Evolutionary conservation across 768 basidiomycete genomes (phyloP), one percentile per base, ranked within the genome.

Genomic region (Naematelia aurantialba): DNA sequence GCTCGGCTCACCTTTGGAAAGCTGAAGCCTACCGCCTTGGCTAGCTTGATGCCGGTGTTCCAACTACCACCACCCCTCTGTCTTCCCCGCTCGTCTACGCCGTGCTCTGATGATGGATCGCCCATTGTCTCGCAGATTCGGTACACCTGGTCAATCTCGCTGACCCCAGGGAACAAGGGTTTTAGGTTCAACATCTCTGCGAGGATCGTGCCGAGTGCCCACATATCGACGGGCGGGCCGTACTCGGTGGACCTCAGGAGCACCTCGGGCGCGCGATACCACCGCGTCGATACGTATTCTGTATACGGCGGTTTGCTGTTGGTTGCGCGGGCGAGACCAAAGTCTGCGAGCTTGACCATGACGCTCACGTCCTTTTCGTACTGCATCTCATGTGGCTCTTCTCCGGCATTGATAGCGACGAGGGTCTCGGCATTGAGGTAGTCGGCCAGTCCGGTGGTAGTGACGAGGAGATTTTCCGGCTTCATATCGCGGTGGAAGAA

Each of bases 401-500:
- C 52, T 12, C 50, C 47, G 24, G 55, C 46, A 45, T 74, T 71
- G 59, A 74, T 64, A 4, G 67, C 81, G 17, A 85, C 84, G 52
- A 83, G 71, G 11, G 89, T 86, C n/a, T 85, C 85, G 27, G 90
- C 82, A 10, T 89, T 83, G 25, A 84, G 85, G 74, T 99, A 99
- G 78, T 96, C 90, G 66, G 88, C 87, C 52, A 94, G 83, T 19
- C 96, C 96, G 13, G 91, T 96, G 1, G 96, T 98, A 17, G 96
- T 98, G 68, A 99, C 96, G 52, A 99, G 85, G 5, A 98, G 87
- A 70, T 99, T 99, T 78, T 99, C 96, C 34, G 96, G 96, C 79
- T 99, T 99, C 91, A 99, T 96, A 77, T 99, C 96, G 50, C 96
- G 89, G 79, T 99, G 96, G 79, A 99, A 99, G 79, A 94, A 99